Conservation (phyloP, 2,329 filamentous ascomycete genomes). For the Rutstroemia sydowiana region DNA sequence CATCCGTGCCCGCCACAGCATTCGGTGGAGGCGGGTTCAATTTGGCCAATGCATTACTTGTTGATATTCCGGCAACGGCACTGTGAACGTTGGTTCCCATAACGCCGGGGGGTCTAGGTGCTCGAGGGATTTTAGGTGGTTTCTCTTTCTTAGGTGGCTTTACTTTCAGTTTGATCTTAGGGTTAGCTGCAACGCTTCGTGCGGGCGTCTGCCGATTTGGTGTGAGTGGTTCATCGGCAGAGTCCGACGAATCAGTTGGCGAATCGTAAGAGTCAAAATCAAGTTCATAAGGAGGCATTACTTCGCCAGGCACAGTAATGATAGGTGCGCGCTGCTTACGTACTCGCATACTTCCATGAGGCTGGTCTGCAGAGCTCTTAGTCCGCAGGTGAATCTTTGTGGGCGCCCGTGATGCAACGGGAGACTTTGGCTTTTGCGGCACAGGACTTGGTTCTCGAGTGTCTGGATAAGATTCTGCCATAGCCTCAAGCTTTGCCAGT, state of each 20-base stretch:
- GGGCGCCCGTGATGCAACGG: constrained; percentile 41
- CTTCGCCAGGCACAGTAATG: constrained; percentile 60
- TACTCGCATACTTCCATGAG: constrained; percentile 11
- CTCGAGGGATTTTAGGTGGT: constrained; percentile 23
- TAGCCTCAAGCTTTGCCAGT: constrained; percentile 49
- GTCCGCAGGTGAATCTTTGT: constrained; percentile 39
- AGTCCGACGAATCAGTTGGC: constrained; percentile 20
- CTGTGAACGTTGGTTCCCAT: constrained; percentile 32
- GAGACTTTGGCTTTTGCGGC: constrained; percentile 41
- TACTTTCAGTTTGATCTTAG: constrained; percentile 27
- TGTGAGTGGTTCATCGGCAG: constrained; percentile 30
- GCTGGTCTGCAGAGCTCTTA: constrained; percentile 36
- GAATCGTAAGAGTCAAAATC: constrained; percentile 50
- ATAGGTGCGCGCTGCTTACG: constrained; percentile 39
- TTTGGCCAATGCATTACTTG: constrained; percentile 30
- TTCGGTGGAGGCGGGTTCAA: constrained; percentile 53
- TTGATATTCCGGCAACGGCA: constrained; percentile 31
- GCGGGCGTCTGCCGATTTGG: constrained; percentile 20
- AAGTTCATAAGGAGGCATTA: constrained; percentile 57
- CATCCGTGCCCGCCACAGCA: constrained; percentile 48
- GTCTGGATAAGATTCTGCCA: constrained; percentile 53
- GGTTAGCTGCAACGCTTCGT: constrained; percentile 11
- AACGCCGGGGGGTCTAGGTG: constrained; percentile 27
- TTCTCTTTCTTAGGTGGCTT: constrained; percentile 21
- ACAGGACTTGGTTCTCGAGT: constrained; percentile 41